Base-by-base conservation (phyloP, 495 filamentous ascomycete species). In the Aspergillus coremiiformis region DNA sequence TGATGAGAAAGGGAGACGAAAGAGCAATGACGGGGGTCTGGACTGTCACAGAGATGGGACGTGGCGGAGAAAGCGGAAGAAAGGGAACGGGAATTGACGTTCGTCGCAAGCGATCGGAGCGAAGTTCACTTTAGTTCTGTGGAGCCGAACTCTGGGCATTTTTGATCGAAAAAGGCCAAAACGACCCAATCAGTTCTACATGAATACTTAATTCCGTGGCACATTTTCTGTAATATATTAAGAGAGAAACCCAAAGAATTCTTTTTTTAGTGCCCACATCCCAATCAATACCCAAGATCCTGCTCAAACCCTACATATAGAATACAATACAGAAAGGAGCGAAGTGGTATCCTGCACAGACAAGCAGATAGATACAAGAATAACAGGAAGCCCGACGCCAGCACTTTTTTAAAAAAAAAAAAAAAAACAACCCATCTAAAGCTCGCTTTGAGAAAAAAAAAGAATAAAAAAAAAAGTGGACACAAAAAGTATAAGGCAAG, bases 1-100 rank as follows among this genome's bases (percentile, higher is more conserved):
- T 89, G 61, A 54, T 59, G 53, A 49, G 26, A 39, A 30, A 39
- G 43, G n/a, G 46, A 30, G 14, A 32, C 22, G 23, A 14, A 41
- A 17, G 23, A 41, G n/a, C 41, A 23, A 10, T 20, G 30, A 21
- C 26, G 26, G 51, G 41, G 14, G 12, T n/a, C 30, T 23, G 8
- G 46, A 44, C 43, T 14, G 49, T 42, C 46, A 42, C 29, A 42
- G 20, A 53, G 45, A 41, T 47, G 58, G 51, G 44, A 58, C 59
- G 59, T 61, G 59, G 59, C 54, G 57, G 45, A 39, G 61, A 47
- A 35, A 53, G 48, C 51, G 45, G 32, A 55, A 33, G 55, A 53
- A 24, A 56, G 32, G 45, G 21, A 39, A 55, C 41, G 50, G 56
- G 60, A 60, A 52, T 62, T 62, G 59, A 62, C 59, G 59, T 62